A percentile compares a stretch with the other conserved stretches of the same genome.
Conservation (phyloP, 140 eudicot species). For the Oenanthe javanica region DNA sequence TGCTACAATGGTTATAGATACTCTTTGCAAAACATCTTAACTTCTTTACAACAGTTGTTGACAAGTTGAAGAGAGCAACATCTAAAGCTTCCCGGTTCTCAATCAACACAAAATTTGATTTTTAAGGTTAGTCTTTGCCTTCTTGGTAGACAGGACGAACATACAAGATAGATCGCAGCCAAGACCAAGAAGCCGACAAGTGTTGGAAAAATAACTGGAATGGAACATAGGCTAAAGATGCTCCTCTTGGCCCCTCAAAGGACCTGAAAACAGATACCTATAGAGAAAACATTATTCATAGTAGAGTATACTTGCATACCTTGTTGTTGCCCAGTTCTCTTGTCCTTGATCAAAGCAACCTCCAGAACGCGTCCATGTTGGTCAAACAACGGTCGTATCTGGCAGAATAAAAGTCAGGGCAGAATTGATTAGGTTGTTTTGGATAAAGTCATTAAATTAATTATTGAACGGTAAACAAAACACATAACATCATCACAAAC, state of each 20-base stretch:
- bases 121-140: conserved; percentile 38
- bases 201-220: conserved; percentile 53
- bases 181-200: conserved; percentile 41
- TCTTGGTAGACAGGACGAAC: conserved; percentile 46
- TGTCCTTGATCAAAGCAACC: conserved; percentile 93
- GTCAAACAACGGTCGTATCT: conserved; percentile 93
- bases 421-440: neutral
- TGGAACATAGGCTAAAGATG: conserved; percentile 58
- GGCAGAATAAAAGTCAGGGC: neutral
- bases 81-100: conserved; percentile 27
- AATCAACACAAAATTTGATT: conserved; percentile 21
- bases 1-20: conserved; percentile 23
- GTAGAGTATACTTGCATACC: conserved; percentile 44
- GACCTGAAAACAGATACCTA: conserved; percentile 73
- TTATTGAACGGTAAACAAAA: neutral
- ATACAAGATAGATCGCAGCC: conserved; percentile 39
- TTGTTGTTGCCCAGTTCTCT: conserved; percentile 93
- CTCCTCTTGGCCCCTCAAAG: conserved; percentile 64
- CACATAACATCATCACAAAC: neutral
- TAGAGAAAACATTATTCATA: conserved; percentile 17
- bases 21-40: conserved; percentile 19
- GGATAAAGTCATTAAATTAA: neutral
- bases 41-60: conserved; percentile 5
- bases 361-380: conserved; percentile 81
- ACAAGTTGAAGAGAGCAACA: conserved; percentile 28